Percentiles rank a stretch among this genome's conserved stretches.
phyloP scores from a whole-genome alignment of 139 green algal genomes.

The Closterium sp. region DNA sequence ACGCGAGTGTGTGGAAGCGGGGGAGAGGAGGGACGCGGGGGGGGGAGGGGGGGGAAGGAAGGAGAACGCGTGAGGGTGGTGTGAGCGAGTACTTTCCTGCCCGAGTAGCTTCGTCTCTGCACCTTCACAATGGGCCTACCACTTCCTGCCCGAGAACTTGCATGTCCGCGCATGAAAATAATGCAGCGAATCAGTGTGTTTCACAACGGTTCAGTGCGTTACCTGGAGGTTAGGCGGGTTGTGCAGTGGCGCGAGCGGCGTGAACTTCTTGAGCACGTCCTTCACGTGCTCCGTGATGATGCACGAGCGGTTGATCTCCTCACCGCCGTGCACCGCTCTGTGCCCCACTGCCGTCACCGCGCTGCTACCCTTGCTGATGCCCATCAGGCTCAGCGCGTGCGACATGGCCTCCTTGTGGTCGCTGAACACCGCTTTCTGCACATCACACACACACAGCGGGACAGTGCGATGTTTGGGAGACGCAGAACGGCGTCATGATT shows the following conservation, averaged over 20 bases:
- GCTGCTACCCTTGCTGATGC: neutral
- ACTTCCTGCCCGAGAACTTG: neutral
- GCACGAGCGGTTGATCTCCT: slow-evolving; percentile 58
- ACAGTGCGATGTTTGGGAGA: too few species aligned
- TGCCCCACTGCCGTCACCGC: slow-evolving; percentile 60
- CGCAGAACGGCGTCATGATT: too few species aligned
- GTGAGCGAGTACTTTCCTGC: too few species aligned
- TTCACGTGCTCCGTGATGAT: slow-evolving; percentile 63
- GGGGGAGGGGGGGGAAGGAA: neutral
- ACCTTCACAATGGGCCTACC: neutral
- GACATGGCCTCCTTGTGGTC: slow-evolving; percentile 29
- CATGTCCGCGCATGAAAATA: neutral
- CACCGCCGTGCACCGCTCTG: slow-evolving; percentile 79
- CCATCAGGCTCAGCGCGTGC: slow-evolving; percentile 30
- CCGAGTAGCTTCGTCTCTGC: too few species aligned
- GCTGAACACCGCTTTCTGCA: slow-evolving; percentile 3
- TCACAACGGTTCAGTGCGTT: neutral
- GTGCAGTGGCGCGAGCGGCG: slow-evolving; percentile 79
- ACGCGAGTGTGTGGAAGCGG: too few species aligned
- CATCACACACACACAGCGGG: neutral
- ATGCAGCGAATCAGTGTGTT: neutral
- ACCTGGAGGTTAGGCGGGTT: slow-evolving; percentile 68
- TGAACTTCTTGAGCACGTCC: slow-evolving; percentile 62
- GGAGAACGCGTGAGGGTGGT: neutral
- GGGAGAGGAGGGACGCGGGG: neutral